Evolutionary conservation across 1,284 basidiomycete species (phyloP).

Genomic region (Pterulicium gracile): DNA sequence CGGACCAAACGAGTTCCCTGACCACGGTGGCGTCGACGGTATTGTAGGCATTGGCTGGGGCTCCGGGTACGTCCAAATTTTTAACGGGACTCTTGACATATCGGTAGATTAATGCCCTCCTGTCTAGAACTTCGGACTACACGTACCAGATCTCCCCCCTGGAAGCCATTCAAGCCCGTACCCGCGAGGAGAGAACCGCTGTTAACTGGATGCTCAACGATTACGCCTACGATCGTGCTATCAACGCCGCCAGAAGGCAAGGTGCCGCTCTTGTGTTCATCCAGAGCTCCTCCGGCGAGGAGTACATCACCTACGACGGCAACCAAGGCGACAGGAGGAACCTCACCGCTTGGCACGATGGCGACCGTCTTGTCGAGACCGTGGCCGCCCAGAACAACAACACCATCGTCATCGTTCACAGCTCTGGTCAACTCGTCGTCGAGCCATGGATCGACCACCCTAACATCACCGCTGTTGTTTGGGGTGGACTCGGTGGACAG

Average conservation of each 20-base stretch:
- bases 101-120: too few species aligned
- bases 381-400: slow-evolving; percentile 61
- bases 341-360: slow-evolving; percentile 71
- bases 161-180: slow-evolving; percentile 59
- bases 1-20: slow-evolving; percentile 67
- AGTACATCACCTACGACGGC: slow-evolving; percentile 66
- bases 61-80: slow-evolving; percentile 42
- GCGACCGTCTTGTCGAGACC: slow-evolving; percentile 50
- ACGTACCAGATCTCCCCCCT: slow-evolving; percentile 56
- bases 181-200: slow-evolving; percentile 48
- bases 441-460: slow-evolving; percentile 74
- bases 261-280: slow-evolving; percentile 68
- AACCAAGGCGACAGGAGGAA: slow-evolving; percentile 74
- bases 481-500: slow-evolving; percentile 64
- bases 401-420: slow-evolving; percentile 75
- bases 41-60: slow-evolving; percentile 85
- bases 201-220: slow-evolving; percentile 56
- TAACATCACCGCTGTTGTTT: slow-evolving; percentile 38
- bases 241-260: slow-evolving; percentile 34
- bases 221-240: slow-evolving; percentile 45
- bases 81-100: too few species aligned
- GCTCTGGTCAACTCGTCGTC: slow-evolving; percentile 63
- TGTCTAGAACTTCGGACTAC: slow-evolving; percentile 39
- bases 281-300: slow-evolving; percentile 66
- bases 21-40: slow-evolving; percentile 55